Base-by-base conservation (phyloP, 139 green algal genomes). In the Picochlorum sp. region DNA sequence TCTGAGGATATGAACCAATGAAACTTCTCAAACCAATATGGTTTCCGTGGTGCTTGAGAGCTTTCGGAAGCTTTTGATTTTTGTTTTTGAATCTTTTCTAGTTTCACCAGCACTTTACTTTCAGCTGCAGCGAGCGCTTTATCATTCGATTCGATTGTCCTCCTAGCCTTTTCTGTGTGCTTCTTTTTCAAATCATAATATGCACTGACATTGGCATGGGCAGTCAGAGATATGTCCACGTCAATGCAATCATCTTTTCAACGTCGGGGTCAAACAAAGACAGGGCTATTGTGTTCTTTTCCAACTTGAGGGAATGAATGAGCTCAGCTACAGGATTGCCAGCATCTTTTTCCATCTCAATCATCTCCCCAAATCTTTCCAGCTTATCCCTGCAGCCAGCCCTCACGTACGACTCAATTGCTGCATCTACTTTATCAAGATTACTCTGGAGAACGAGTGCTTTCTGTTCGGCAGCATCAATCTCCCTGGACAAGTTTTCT, bases 1-100 rank as follows among this genome's bases (percentile, higher is more conserved):
- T 98, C 92, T 21, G 58, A 85, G 63, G 73, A 86, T 61, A 98
- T 80, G 68, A 97, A 98, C 92, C 92, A 98, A 71, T 92, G 71
- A 78, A 97, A 98, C 58, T 88, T 87, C 79, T 98, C 92, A 68
- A 96, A 98, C 92, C 92, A 98, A 66, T 80, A 75, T n/a, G 82
- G 61, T 81, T 97, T 96, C 56, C 92, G 54, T 24, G 87, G 63
- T 86, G 62, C 26, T 70, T 65, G 62, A 65, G 32, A 50, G 2
- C 54, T 51, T 21, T 65, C 30, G 0, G 52, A 45, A 47, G 56
- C 57, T 10, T 61, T 66, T 13, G 70, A 63, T 66, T 82, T 66
- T 24, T 14, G 14, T 11, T 32, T 24, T 24, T 61, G 6, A 16
- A 80, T 73, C 75, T 95, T 74, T 45, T 82, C 81, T 20, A 95